A percentile compares a stretch with the other conserved stretches of the same genome.
These are phyloP conservation scores for Boletus reticuloceps DNA, from an alignment of 768 basidiomycete species.

Conservation along the genomic window DNA sequence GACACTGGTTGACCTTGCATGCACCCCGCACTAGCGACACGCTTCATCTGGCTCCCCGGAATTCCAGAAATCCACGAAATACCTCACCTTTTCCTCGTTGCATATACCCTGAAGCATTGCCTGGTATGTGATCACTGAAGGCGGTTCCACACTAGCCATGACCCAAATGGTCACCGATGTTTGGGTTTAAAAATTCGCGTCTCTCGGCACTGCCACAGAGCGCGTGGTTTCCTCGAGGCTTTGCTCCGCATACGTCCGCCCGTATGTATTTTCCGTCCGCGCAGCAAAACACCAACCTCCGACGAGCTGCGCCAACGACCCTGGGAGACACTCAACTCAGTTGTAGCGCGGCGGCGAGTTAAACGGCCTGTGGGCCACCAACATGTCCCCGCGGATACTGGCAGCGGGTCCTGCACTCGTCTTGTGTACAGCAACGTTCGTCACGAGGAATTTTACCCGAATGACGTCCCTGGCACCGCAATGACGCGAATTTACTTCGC, in stretches of 20 bases:
- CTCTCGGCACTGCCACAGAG: slow-evolving; percentile 21
- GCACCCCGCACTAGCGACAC: background rate
- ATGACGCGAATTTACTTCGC: slow-evolving; percentile 12
- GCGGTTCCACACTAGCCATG: slow-evolving; percentile 9
- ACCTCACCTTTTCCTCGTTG: slow-evolving; percentile 26
- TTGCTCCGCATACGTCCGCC: background rate
- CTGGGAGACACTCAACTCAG: background rate
- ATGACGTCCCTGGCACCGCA: slow-evolving; percentile 19
- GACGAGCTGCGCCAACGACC: slow-evolving; percentile 4
- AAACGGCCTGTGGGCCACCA: background rate
- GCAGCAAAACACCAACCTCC: background rate
- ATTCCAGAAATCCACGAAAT: slow-evolving; percentile 5
- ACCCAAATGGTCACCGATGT: slow-evolving; percentile 5
- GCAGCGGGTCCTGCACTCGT: background rate
- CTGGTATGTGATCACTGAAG: slow-evolving; percentile 3
- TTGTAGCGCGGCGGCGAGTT: background rate
- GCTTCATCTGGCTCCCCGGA: background rate
- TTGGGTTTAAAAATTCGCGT: background rate
- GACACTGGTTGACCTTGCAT: too few relatives aligned
- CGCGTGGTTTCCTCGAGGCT: slow-evolving; percentile 29
- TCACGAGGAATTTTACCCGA: slow-evolving; percentile 7
- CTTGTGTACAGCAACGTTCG: slow-evolving; percentile 10
- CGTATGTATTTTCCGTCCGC: background rate
- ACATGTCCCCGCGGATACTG: background rate
- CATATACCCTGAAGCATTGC: slow-evolving; percentile 7